These are phyloP conservation scores for Podaxis mareebaensis DNA, from an alignment of 768 basidiomycete genomes.

Conservation along the genomic window DNA sequence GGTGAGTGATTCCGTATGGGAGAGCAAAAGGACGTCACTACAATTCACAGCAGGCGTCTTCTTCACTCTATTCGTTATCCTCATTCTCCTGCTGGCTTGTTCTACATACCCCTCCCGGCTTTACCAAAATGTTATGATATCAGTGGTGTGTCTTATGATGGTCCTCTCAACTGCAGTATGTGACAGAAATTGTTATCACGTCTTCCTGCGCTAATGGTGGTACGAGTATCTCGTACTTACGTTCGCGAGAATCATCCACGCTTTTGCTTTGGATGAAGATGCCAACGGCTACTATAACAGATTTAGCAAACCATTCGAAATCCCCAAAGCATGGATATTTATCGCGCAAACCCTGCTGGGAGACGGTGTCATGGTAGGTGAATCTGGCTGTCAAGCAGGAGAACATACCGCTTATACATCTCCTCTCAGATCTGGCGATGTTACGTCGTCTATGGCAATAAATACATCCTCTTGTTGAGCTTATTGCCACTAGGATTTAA, in stretches of 20 bases:
- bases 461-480: slow-evolving; percentile 1
- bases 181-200: neutral
- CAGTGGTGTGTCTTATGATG: slow-evolving; percentile 6
- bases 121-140: neutral
- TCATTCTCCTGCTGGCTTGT: neutral
- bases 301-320: slow-evolving; percentile 7
- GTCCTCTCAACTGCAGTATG: slow-evolving; percentile 1
- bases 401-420: neutral
- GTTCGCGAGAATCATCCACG: neutral
- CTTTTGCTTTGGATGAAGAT: neutral
- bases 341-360: slow-evolving; percentile 11
- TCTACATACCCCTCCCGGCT: neutral
- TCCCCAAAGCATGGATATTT: slow-evolving; percentile 2
- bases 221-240: slow-evolving; percentile 2
- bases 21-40: neutral
- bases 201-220: neutral
- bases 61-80: slow-evolving; percentile 11
- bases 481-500: neutral
- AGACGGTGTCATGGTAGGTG: slow-evolving; percentile 11
- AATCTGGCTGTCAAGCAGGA: neutral
- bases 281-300: neutral
- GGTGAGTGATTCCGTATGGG: neutral
- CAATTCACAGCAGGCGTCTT: neutral
- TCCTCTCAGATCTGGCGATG: slow-evolving; percentile 8
- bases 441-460: slow-evolving; percentile 5